Base-by-base conservation (phyloP, 208 protist species). In the Leishmania lainsoni region DNA sequence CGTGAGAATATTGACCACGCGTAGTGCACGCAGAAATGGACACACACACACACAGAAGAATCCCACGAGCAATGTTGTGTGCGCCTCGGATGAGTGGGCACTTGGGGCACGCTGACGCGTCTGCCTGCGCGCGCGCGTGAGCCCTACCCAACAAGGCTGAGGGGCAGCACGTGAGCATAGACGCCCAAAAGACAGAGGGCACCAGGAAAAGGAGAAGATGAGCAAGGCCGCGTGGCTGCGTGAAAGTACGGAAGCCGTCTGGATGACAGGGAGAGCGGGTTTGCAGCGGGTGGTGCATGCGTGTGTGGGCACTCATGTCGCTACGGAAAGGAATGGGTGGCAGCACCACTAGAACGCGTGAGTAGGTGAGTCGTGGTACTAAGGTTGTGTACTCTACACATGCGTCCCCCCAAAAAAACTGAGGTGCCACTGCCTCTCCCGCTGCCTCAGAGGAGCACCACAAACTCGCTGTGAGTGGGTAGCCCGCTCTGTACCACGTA, bases 401-500 rank as follows among this genome's bases (percentile, higher is more conserved):
- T 48, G 65, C 70, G 35, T 6, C 20, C 56, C 5, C 71, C 51
- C 42, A 45, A 45, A 75, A 75, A 59, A 14, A 52, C 6, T 20
- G 42, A 75, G 65, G 35, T 12, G 2, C 12, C 35, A 17, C 65
- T n/a, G 17, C 65, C 0, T 29, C 68, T 73, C 42, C 17, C 45
- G 5, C 14, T 26, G 45, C 42, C 26, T 51, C 20, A 85, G 4
- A 85, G 75, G 16, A 86, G 63, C 39, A 80, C 71, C 52, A 42
- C 63, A 29, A 68, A 81, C 65, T 54, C 65, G 75, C 52, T 78
- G 74, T 68, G 69, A 51, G 61, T 32, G 9, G 76, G 45, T 17
- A 75, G 73, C 45, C 82, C 84, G 58, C 85, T 89, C 61, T 90
- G 82, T 51, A 81, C 82, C 16, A 93, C 83, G 72, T 88, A 89